Percentiles rank a stretch among this genome's conserved stretches.
Conservation (phyloP, 2,329 filamentous ascomycete genomes). For the Epichloe hybrida region DNA sequence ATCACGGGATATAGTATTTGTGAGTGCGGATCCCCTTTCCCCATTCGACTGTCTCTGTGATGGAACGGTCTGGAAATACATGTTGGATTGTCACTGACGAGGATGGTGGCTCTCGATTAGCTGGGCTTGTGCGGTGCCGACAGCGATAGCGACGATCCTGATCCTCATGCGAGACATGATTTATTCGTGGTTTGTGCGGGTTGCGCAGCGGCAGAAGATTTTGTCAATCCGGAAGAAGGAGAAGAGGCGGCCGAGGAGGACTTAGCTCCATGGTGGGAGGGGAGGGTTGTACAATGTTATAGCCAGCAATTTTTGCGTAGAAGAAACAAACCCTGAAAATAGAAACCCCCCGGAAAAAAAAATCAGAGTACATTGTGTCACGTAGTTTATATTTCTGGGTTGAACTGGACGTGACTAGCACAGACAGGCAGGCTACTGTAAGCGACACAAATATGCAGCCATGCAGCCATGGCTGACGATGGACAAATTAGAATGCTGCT, state of each 20-base stretch:
- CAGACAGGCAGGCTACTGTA: too few species aligned
- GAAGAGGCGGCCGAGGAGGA: constrained; percentile 12
- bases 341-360: too few species aligned
- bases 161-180: constrained; percentile 40
- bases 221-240: constrained; percentile 27
- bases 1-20: constrained; percentile 37
- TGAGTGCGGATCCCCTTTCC: constrained; percentile 20
- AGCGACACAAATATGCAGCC: too few species aligned
- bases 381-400: too few species aligned
- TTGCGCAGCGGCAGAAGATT: constrained; percentile 33
- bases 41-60: neutral
- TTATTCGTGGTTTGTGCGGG: constrained; percentile 25
- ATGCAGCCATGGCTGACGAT: too few species aligned
- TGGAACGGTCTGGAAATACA: neutral
- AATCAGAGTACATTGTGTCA: too few species aligned
- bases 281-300: too few species aligned
- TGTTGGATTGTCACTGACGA: neutral
- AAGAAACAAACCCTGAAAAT: too few species aligned
- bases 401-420: too few species aligned
- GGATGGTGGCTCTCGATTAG: constrained; percentile 20
- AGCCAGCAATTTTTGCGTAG: too few species aligned
- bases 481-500: too few species aligned
- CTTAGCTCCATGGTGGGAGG: too few species aligned
- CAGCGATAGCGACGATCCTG: constrained; percentile 33
- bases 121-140: constrained; percentile 49